Conservation (phyloP, 441 rosid species). For the Codiaeum variegatum region DNA sequence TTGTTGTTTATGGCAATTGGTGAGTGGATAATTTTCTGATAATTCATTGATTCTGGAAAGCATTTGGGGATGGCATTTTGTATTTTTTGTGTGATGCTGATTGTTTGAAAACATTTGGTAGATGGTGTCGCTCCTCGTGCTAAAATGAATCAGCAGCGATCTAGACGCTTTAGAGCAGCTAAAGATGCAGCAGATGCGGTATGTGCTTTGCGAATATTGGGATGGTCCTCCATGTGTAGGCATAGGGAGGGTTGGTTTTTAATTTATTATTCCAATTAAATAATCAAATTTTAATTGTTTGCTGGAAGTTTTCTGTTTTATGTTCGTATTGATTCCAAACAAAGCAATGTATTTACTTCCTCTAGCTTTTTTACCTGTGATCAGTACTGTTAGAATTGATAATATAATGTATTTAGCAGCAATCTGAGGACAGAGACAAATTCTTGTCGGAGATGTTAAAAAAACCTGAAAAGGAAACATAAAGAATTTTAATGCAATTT, state of each 20-base stretch:
- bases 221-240: slow-evolving; percentile 4
- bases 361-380: background rate
- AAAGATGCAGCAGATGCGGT: slow-evolving; percentile 90
- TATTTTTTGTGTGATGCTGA: slow-evolving; percentile 10
- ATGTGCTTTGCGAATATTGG: slow-evolving; percentile 25
- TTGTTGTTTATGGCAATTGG: slow-evolving; percentile 86
- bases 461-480: background rate
- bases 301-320: background rate
- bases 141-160: slow-evolving; percentile 90
- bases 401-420: background rate
- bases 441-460: background rate
- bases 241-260: background rate
- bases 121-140: slow-evolving; percentile 97
- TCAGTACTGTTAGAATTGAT: background rate
- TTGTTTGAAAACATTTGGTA: slow-evolving; percentile 32
- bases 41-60: background rate
- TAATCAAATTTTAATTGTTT: background rate
- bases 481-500: background rate
- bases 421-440: background rate
- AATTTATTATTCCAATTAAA: background rate
- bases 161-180: slow-evolving; percentile 89
- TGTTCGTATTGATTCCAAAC: background rate
- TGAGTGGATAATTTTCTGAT: slow-evolving; percentile 28
- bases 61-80: background rate
- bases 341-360: background rate